Percentiles rank a stretch among this genome's conserved stretches.
phyloP scores from a whole-genome alignment of 495 filamentous ascomycete genomes.

The Annulohypoxylon stygium region DNA sequence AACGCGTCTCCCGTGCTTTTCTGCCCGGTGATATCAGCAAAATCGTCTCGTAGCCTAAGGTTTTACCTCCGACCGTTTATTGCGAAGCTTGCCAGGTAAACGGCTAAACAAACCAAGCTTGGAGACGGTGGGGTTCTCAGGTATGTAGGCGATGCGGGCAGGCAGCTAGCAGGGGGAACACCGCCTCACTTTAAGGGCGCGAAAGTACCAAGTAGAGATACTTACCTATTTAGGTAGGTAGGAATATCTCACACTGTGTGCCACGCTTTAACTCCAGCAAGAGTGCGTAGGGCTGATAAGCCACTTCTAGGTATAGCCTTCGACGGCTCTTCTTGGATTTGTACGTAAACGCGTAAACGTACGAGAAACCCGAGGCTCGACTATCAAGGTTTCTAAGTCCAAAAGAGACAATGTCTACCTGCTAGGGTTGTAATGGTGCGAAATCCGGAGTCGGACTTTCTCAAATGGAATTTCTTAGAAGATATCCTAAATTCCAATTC shows the following conservation, averaged over 20 bases:
- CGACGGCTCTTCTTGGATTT: constrained; percentile 7
- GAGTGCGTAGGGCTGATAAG: constrained; percentile 36
- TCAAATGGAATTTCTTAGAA: not conserved
- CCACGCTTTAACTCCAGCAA: constrained; percentile 4
- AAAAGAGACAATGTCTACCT: not conserved
- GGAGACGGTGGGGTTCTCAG: not conserved
- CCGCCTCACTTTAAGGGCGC: constrained; percentile 33
- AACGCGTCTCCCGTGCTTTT: constrained; percentile 9
- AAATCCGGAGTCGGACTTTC: constrained; percentile 23
- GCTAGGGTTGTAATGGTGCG: not conserved
- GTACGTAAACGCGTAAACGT: not conserved
- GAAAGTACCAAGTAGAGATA: constrained; percentile 5
- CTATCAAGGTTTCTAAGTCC: not conserved
- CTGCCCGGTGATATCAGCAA: constrained; percentile 28
- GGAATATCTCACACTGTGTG: constrained; percentile 34
- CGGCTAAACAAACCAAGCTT: not conserved
- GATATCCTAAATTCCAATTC: not conserved
- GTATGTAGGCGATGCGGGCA: not conserved
- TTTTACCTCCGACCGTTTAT: constrained; percentile 30
- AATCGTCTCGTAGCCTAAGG: not conserved
- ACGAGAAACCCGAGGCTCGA: not conserved
- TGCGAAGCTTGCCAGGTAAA: not conserved
- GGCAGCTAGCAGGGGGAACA: constrained; percentile 14
- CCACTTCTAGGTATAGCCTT: constrained; percentile 17
- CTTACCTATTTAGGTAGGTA: not conserved